These are phyloP conservation scores for Saturnispora silvae DNA, from an alignment of 805 yeast genomes.

Conservation along the genomic window DNA sequence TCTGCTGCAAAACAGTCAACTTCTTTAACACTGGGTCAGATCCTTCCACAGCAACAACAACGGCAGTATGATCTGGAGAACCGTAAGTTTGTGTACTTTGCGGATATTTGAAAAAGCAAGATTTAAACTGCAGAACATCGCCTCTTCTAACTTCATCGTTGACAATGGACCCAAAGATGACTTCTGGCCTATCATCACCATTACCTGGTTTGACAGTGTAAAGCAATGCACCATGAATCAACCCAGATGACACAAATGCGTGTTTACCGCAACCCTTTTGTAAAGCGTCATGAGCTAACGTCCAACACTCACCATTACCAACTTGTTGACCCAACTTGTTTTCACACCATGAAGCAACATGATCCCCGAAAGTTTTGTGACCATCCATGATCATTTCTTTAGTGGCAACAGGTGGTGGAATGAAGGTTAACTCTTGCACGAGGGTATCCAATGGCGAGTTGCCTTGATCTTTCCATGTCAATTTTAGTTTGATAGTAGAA, in stretches of 20 bases:
- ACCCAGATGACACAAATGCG: slow-evolving; percentile 41
- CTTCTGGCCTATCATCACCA: slow-evolving; percentile 11
- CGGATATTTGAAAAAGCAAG: slow-evolving; percentile 30
- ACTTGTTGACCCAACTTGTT: slow-evolving; percentile 36
- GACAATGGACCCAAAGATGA: slow-evolving; percentile 14
- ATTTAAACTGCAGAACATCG: slow-evolving; percentile 42
- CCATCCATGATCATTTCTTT: slow-evolving; percentile 25
- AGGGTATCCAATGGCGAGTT: slow-evolving; percentile 18
- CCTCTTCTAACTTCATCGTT: slow-evolving; percentile 40
- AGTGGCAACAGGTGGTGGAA: slow-evolving; percentile 37
- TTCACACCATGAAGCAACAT: slow-evolving; percentile 46
- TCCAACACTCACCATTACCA: slow-evolving; percentile 55
- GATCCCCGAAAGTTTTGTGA: slow-evolving; percentile 35
- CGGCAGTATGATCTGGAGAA: slow-evolving; percentile 43
- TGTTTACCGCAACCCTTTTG: slow-evolving; percentile 45
- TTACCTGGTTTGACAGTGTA: slow-evolving; percentile 10
- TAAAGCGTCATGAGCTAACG: slow-evolving; percentile 44
- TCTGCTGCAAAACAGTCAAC: slow-evolving; percentile 38
- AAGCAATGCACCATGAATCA: slow-evolving; percentile 35
- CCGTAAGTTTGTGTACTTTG: slow-evolving; percentile 32
- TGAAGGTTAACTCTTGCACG: slow-evolving; percentile 23
- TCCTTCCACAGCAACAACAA: slow-evolving; percentile 25
- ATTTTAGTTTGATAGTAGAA: slow-evolving; percentile 25
- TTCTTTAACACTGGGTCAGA: slow-evolving; percentile 14
- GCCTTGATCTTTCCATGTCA: slow-evolving; percentile 30